Conservation (phyloP, 345 rosid genomes). For the Syzygium aromaticum region DNA sequence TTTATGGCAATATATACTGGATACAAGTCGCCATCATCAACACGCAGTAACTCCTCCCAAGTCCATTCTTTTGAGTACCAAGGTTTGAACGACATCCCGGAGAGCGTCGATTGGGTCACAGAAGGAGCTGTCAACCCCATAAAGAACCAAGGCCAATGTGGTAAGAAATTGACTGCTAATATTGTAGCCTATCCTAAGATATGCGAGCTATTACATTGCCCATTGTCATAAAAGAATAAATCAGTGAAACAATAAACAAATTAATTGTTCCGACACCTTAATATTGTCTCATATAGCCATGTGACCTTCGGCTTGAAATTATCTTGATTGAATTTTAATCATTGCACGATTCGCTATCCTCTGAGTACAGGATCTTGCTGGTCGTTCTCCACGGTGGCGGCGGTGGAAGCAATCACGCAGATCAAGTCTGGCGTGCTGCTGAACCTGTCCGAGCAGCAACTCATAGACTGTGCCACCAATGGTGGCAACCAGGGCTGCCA, state of each 20-base stretch:
- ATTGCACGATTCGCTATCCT: not conserved
- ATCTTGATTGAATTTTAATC: no score
- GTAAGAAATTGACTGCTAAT: not conserved
- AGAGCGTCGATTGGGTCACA: constrained; percentile 21
- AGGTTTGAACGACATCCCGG: constrained; percentile 2
- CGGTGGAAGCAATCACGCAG: constrained; percentile 11
- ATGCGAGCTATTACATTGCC: not conserved
- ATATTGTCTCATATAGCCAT: no score
- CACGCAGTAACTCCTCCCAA: constrained; percentile 1
- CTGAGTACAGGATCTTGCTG: not conserved
- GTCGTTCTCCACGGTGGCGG: not conserved
- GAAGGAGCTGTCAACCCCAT: not conserved
- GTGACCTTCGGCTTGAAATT: no score
- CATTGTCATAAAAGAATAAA: no score
- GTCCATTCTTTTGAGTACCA: constrained; percentile 1
- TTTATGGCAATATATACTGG: constrained; percentile 7
- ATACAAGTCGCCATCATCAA: not conserved
- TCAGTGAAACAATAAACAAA: no score
- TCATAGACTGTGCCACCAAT: constrained; percentile 36
- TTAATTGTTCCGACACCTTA: no score
- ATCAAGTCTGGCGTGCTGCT: constrained; percentile 22
- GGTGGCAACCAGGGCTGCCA: constrained; percentile 29
- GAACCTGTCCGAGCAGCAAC: constrained; percentile 51
- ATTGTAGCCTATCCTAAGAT: no score
- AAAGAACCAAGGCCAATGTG: constrained; percentile 27